Base-by-base conservation (phyloP, 1,284 basidiomycete genomes). In the Cystobasidiaceae sp. region DNA sequence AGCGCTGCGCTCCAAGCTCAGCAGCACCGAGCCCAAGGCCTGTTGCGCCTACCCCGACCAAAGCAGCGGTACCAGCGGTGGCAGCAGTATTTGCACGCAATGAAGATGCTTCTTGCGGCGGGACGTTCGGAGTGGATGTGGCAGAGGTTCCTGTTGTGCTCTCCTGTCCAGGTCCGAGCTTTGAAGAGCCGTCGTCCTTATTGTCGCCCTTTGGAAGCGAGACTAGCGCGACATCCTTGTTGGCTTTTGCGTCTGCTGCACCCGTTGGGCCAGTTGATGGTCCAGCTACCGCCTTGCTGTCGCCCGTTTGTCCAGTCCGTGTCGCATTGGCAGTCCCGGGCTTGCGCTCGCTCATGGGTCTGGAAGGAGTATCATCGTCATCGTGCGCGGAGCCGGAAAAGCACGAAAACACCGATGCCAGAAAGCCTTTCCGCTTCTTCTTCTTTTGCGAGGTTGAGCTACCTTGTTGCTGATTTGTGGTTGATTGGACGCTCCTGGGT, bases 381-480 rank as follows among this genome's bases (percentile, higher is more conserved):
- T 51, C 60, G 55, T 19, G 9, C 32, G 50, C 39, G 9, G 25
- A 30, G 17, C 49, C 51, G 11, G 61, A 54, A n/a, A 64, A 46
- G 43, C 61, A 64, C 9, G 61, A 64, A 15, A 41, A 55, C 28
- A 64, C 3, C 27, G 23, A 55, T 13, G 44, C 34, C 33, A 32
- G 44, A 33, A 39, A 56, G 17, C 51, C 51, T 48, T 64, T 64
- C 61, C 61, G 51, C 33, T 64, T 64, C 43, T 56, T 64, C 51
- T 61, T 56, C 37, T 56, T 39, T 4, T 46, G 56, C 4, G 15
- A 19, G 15, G 58, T 30, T 7, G 33, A 8, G 44, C 11, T 23
- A 23, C 11, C 21, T 23, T 11, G n/a, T n/a, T n/a, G n/a, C n/a
- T n/a, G n/a, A n/a, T n/a, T n/a, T n/a, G n/a, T n/a, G n/a, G n/a